Conservation (phyloP, 805 yeast species). For the Yamadazyma olivae region DNA sequence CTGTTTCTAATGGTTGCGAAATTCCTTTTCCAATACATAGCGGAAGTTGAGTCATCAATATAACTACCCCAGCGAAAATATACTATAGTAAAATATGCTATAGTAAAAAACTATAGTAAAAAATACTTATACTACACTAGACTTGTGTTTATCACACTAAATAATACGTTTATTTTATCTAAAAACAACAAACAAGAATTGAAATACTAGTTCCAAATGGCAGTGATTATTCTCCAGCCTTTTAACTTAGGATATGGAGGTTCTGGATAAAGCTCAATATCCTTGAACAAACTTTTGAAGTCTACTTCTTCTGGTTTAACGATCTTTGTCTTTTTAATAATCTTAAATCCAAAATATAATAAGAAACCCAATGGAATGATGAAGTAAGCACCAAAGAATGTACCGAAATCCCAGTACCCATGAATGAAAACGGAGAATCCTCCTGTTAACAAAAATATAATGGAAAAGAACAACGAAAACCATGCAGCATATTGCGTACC, state of each 20-base stretch:
- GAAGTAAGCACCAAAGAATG: slow-evolving; percentile 70
- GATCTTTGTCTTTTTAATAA: slow-evolving; percentile 29
- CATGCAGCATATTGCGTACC: slow-evolving; percentile 29
- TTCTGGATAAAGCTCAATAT: slow-evolving; percentile 26
- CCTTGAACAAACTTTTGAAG: slow-evolving; percentile 22
- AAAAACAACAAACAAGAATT: background rate
- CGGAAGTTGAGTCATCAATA: too few species aligned
- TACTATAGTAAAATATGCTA: too few species aligned
- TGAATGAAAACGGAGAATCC: slow-evolving; percentile 65
- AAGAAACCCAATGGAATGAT: slow-evolving; percentile 55
- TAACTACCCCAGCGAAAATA: too few species aligned
- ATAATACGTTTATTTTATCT: background rate
- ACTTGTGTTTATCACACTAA: background rate
- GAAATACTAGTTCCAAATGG: slow-evolving; percentile 10
- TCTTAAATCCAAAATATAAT: slow-evolving; percentile 58
- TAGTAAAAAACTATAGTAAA: too few species aligned
- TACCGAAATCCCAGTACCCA: slow-evolving; percentile 48
- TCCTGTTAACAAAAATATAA: slow-evolving; percentile 51
- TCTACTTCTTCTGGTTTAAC: slow-evolving; percentile 33
- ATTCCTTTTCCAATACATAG: too few species aligned
- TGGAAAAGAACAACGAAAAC: slow-evolving; percentile 30
- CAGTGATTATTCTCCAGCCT: slow-evolving; percentile 2
- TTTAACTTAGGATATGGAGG: slow-evolving; percentile 11
- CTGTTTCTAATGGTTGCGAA: too few species aligned
- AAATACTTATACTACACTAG: too few species aligned